These are phyloP conservation scores for Tuber calosporum DNA, from an alignment of 495 filamentous ascomycete species.

Conservation along the genomic window DNA sequence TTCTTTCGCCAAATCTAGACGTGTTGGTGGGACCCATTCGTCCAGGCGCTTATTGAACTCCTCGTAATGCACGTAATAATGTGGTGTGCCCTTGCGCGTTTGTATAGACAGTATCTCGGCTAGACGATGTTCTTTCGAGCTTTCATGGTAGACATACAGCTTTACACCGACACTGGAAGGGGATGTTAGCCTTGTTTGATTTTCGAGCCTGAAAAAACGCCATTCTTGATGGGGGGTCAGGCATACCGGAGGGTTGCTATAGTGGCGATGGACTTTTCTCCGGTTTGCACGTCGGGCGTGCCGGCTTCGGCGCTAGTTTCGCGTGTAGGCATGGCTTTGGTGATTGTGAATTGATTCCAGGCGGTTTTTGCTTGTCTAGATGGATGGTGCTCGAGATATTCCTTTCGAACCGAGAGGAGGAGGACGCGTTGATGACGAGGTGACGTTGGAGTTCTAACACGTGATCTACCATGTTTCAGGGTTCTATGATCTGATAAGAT, in stretches of 20 bases:
- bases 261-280: constrained; percentile 68
- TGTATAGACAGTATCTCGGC: constrained; percentile 89
- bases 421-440: not conserved
- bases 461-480: not conserved
- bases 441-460: not conserved
- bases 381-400: not conserved
- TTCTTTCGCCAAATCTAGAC: constrained; percentile 72
- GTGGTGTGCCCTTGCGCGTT: constrained; percentile 71
- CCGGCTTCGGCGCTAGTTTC: constrained; percentile 33
- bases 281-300: constrained; percentile 35
- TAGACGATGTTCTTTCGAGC: constrained; percentile 64
- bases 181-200: constrained; percentile 43
- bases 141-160: constrained; percentile 39
- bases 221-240: not conserved
- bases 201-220: not conserved
- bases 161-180: constrained; percentile 62
- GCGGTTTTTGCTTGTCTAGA: not conserved
- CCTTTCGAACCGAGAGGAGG: not conserved
- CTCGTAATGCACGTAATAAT: constrained; percentile 95
- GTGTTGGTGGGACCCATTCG: constrained; percentile 78
- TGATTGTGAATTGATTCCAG: not conserved
- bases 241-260: constrained; percentile 66
- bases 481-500: not conserved
- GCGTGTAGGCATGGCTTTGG: constrained; percentile 32
- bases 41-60: constrained; percentile 99